These are phyloP conservation scores for Phytopythium litorale DNA, from an alignment of 352 stramenopile species.

Conservation along the genomic window DNA sequence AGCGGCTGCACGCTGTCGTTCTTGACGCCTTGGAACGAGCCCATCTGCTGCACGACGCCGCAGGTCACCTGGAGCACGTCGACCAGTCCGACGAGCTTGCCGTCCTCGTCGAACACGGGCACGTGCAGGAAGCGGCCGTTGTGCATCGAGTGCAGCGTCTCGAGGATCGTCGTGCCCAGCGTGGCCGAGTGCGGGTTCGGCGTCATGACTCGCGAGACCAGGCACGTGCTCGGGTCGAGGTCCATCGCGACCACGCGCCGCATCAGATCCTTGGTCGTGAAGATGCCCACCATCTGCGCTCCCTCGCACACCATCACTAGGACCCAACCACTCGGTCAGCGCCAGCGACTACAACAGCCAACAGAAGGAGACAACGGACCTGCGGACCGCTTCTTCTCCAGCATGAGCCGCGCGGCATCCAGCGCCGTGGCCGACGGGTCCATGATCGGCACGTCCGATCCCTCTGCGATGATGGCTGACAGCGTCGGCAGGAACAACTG, in stretches of 20 bases:
- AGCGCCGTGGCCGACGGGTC: constrained; percentile 45
- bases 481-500: constrained; percentile 85
- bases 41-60: constrained; percentile 83
- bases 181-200: constrained; percentile 90
- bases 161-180: constrained; percentile 93
- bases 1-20: constrained; percentile 69
- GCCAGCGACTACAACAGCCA: no score
- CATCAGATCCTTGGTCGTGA: constrained; percentile 98
- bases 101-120: constrained; percentile 90
- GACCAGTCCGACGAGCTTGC: constrained; percentile 92
- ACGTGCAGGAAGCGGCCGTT: constrained; percentile 96
- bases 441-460: constrained; percentile 55
- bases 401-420: constrained; percentile 75
- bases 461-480: constrained; percentile 67
- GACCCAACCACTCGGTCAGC: not conserved
- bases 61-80: constrained; percentile 95
- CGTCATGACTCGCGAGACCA: constrained; percentile 93
- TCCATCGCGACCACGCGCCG: constrained; percentile 90
- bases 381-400: constrained; percentile 74
- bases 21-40: constrained; percentile 61
- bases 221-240: constrained; percentile 73
- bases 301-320: constrained; percentile 89
- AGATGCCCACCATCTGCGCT: constrained; percentile 91
- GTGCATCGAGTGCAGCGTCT: constrained; percentile 97
- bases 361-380: constrained; percentile 2